phyloP scores from a whole-genome alignment of 2,329 filamentous ascomycete species.

The Clonostachys rhizophaga region DNA sequence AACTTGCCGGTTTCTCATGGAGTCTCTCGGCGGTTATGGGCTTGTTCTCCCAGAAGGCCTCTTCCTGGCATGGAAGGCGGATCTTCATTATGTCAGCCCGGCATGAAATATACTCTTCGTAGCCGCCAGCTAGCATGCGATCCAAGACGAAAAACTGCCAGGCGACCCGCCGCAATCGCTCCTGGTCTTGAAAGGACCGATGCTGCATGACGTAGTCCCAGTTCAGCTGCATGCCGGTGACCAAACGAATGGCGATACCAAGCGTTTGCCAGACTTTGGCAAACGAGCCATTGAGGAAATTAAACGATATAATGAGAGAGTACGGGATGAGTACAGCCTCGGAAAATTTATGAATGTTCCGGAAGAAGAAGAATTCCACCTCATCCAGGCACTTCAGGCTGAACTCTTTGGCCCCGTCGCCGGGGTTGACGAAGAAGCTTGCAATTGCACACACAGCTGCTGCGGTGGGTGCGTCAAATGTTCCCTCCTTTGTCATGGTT shows the following conservation, averaged over 20 bases:
- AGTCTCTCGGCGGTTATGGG: constrained; percentile 21
- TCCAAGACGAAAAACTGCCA: constrained; percentile 33
- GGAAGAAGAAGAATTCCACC: constrained; percentile 31
- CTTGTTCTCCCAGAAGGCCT: constrained; percentile 21
- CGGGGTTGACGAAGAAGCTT: constrained; percentile 25
- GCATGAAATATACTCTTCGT: constrained; percentile 31
- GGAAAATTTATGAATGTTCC: constrained; percentile 29
- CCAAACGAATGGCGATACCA: constrained; percentile 25
- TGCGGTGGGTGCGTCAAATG: constrained; percentile 23
- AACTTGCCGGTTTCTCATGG: constrained; percentile 16
- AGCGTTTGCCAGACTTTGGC: constrained; percentile 34
- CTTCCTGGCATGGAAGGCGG: constrained; percentile 25
- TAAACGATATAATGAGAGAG: constrained; percentile 25
- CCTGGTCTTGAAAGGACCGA: constrained; percentile 25
- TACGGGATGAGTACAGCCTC: constrained; percentile 25
- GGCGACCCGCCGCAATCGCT: constrained; percentile 25
- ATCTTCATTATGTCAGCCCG: constrained; percentile 30
- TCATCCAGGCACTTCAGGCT: constrained; percentile 27
- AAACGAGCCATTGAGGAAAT: constrained; percentile 26
- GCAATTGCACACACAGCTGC: constrained; percentile 31
- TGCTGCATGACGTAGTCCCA: constrained; percentile 24
- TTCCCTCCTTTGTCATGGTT: constrained; percentile 16
- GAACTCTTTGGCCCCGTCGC: constrained; percentile 22
- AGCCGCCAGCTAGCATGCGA: constrained; percentile 29
- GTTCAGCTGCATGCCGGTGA: constrained; percentile 31